phyloP scores from a whole-genome alignment of 768 basidiomycete genomes.

The Rhizopogon sp. region DNA sequence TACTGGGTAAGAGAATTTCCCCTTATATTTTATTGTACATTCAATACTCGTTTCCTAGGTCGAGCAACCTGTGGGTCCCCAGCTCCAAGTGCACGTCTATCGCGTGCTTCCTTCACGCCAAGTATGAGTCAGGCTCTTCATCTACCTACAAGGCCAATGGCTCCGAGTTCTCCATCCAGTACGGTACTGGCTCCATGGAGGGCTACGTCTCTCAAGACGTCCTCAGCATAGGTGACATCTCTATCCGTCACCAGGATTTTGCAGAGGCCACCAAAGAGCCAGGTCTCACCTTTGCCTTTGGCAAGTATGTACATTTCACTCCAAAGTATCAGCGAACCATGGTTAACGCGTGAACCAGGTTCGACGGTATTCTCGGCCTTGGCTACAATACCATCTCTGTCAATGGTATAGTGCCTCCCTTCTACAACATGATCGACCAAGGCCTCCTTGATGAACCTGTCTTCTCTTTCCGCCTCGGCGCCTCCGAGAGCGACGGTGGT shows the following conservation, averaged over 20 bases:
- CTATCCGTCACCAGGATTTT: conserved; percentile 74
- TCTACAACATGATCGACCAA: conserved; percentile 88
- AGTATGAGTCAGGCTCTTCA: conserved; percentile 80
- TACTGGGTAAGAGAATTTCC: conserved; percentile 55
- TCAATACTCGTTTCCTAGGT: conserved; percentile 37
- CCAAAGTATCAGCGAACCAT: not conserved
- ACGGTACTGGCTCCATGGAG: conserved; percentile 95
- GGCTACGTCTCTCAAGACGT: conserved; percentile 88
- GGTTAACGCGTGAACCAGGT: conserved; percentile 40
- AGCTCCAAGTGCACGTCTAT: conserved; percentile 78
- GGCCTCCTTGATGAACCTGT: conserved; percentile 78
- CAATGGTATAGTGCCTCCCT: conserved; percentile 87
- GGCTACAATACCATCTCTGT: conserved; percentile 95
- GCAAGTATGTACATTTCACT: conserved; percentile 55
- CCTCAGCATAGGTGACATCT: conserved; percentile 78
- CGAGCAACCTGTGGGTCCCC: conserved; percentile 94
- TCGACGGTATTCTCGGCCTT: conserved; percentile 93
- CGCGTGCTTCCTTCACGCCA: conserved; percentile 90
- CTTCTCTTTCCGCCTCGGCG: conserved; percentile 92
- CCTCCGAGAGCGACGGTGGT: conserved; percentile 83
- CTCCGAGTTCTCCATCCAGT: conserved; percentile 82
- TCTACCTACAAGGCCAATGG: conserved; percentile 90
- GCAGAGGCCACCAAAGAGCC: conserved; percentile 96
- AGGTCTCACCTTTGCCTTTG: conserved; percentile 95
- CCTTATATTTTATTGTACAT: not conserved